Evolutionary conservation across 192 early-diverging fungal genomes (phyloP).

Genomic region (Backusella luteola): DNA sequence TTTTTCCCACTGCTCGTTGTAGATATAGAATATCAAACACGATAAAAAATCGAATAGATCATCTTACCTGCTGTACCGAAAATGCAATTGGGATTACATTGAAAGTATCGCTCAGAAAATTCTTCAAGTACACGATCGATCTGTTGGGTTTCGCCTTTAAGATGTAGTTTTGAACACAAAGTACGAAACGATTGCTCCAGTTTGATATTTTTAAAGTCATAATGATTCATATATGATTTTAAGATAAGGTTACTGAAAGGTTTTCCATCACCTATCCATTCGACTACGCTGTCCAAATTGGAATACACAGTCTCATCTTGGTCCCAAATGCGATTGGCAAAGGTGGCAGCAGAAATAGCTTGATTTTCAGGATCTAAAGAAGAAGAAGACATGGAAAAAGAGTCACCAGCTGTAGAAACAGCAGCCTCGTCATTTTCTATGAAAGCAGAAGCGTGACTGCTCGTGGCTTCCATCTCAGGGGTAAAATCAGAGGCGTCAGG

Average conservation of each 20-base stretch:
- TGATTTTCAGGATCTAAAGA: conserved; percentile 1
- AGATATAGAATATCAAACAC: neutral
- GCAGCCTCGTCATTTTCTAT: conserved; percentile 1
- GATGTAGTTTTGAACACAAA: conserved; percentile 71
- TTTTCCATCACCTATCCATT: conserved; percentile 36
- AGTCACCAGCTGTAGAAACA: neutral
- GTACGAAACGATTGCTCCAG: conserved; percentile 33
- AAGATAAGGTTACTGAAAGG: conserved; percentile 23
- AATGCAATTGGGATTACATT: conserved; percentile 72
- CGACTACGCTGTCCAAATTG: conserved; percentile 25
- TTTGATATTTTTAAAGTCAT: conserved; percentile 26
- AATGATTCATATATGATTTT: conserved; percentile 29
- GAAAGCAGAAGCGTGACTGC: neutral
- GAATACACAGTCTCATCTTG: conserved; percentile 26
- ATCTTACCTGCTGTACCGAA: conserved; percentile 40
- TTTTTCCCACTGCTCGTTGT: neutral
- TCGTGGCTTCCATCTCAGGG: conserved; percentile 4
- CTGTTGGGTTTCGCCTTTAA: conserved; percentile 92
- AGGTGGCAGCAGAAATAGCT: neutral
- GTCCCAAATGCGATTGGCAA: conserved; percentile 31
- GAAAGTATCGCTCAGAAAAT: conserved; percentile 78
- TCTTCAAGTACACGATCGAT: conserved; percentile 85
- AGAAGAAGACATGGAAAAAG: conserved; percentile 8
- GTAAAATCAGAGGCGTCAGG: conserved; percentile 1
- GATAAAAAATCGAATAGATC: neutral